A percentile compares a stretch with the other conserved stretches of the same genome.
These are phyloP conservation scores for Crataegus laevigata DNA, from an alignment of 306 rosid species.

Conservation along the genomic window DNA sequence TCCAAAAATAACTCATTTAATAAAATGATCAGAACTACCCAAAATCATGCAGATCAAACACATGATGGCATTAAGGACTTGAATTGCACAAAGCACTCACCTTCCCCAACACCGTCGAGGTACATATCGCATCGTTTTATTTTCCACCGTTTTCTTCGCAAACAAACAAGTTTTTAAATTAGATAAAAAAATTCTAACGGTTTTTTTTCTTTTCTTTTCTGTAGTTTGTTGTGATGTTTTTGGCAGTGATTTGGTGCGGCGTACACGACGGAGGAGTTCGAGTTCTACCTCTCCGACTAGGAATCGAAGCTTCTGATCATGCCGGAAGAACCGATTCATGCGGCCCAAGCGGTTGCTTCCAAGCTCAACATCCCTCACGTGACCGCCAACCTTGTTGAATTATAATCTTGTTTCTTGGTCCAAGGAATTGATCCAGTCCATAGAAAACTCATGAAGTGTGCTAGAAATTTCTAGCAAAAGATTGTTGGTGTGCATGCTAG, in stretches of 20 bases:
- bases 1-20: neutral
- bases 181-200: too few relatives aligned
- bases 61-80: too few relatives aligned
- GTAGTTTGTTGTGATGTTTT: constrained; percentile 60
- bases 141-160: neutral
- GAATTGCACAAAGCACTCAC: constrained; percentile 41
- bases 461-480: too few relatives aligned
- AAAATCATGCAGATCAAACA: neutral
- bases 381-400: constrained; percentile 40
- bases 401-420: too few relatives aligned
- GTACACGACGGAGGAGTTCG: constrained; percentile 79
- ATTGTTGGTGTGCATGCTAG: too few relatives aligned
- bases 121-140: neutral
- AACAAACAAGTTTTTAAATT: neutral
- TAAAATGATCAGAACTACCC: neutral
- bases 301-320: constrained; percentile 76
- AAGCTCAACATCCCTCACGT: constrained; percentile 50
- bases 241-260: constrained; percentile 79
- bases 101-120: constrained; percentile 79
- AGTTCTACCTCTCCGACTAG: constrained; percentile 68
- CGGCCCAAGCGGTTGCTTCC: constrained; percentile 54
- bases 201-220: neutral
- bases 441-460: too few relatives aligned
- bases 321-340: constrained; percentile 30
- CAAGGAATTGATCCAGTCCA: too few relatives aligned